Conservation (phyloP, 2,329 filamentous ascomycete genomes). For the Penicillium sp. region DNA sequence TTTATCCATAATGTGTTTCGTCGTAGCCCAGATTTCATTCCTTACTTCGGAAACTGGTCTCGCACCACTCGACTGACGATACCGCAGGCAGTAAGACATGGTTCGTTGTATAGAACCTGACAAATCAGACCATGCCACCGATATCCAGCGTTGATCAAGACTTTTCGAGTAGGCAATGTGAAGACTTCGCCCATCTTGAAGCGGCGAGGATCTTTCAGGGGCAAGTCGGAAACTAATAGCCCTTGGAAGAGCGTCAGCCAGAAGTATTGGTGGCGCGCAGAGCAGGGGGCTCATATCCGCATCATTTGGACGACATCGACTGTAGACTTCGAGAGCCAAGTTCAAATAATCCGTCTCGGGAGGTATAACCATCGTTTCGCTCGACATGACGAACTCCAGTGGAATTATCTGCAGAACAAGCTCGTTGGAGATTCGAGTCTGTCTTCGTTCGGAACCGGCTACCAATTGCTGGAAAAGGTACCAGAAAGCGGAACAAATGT, state of each 20-base stretch:
- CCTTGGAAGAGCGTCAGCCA: conserved; percentile 55
- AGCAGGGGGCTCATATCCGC: conserved; percentile 40
- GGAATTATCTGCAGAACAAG: conserved; percentile 60
- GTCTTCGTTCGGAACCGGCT: conserved; percentile 37
- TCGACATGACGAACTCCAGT: conserved; percentile 53
- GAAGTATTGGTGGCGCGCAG: conserved; percentile 54
- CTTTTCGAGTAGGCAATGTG: conserved; percentile 61
- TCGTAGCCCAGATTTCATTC: conserved; percentile 59
- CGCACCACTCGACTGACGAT: conserved; percentile 33
- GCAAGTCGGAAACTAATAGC: conserved; percentile 56
- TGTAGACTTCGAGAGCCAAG: conserved; percentile 59
- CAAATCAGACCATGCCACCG: conserved; percentile 60
- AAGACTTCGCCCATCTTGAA: conserved; percentile 58
- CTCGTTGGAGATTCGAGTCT: conserved; percentile 42
- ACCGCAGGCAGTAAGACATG: conserved; percentile 55
- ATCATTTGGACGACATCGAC: conserved; percentile 54
- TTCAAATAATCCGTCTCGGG: conserved; percentile 50
- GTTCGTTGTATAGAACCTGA: conserved; percentile 55
- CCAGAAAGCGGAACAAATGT: conserved; percentile 60
- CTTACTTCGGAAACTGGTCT: conserved; percentile 51
- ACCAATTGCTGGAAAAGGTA: conserved; percentile 56
- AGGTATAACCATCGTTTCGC: conserved; percentile 53
- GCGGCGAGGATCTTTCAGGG: conserved; percentile 54
- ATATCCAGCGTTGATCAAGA: conserved; percentile 58
- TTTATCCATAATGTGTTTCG: conserved; percentile 54